A percentile compares a stretch with the other conserved stretches of the same genome.
Evolutionary conservation across 148 eudicot genomes (phyloP).

Genomic region (Talinum fruticosum): DNA sequence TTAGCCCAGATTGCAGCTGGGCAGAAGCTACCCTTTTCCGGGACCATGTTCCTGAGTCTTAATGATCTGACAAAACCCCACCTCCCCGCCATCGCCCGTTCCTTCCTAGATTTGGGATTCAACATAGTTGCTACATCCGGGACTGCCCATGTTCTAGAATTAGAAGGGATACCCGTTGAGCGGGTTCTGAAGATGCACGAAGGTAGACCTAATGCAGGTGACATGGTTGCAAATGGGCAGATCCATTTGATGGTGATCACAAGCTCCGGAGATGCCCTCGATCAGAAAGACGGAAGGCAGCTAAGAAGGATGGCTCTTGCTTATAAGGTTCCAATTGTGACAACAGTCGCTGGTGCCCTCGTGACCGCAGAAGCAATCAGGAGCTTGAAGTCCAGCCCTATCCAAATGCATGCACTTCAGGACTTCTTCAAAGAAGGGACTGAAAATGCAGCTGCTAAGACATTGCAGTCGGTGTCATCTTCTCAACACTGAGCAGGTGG

Average conservation of each 20-base stretch:
- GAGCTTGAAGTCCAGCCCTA: constrained; percentile 62
- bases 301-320: constrained; percentile 94
- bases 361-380: constrained; percentile 84
- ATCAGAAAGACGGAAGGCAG: constrained; percentile 84
- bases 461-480: constrained; percentile 49
- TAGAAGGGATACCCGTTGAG: constrained; percentile 77
- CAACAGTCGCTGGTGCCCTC: constrained; percentile 88
- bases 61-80: constrained; percentile 86
- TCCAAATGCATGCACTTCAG: constrained; percentile 82
- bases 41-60: constrained; percentile 82
- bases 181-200: constrained; percentile 93
- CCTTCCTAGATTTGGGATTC: constrained; percentile 68
- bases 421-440: constrained; percentile 57
- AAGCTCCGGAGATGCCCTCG: constrained; percentile 81
- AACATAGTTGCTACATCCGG: constrained; percentile 74
- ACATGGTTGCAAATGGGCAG: constrained; percentile 82
- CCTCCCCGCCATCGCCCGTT: constrained; percentile 60
- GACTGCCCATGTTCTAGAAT: constrained; percentile 71
- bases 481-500: not conserved
- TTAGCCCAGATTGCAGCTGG: constrained; percentile 91
- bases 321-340: constrained; percentile 74
- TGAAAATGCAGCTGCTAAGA: constrained; percentile 24
- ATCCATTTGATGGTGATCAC: constrained; percentile 95
- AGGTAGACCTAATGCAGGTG: constrained; percentile 95
- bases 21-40: constrained; percentile 76